Conservation (phyloP, 2,329 filamentous ascomycete genomes). For the Mycocentrospora acerina region DNA sequence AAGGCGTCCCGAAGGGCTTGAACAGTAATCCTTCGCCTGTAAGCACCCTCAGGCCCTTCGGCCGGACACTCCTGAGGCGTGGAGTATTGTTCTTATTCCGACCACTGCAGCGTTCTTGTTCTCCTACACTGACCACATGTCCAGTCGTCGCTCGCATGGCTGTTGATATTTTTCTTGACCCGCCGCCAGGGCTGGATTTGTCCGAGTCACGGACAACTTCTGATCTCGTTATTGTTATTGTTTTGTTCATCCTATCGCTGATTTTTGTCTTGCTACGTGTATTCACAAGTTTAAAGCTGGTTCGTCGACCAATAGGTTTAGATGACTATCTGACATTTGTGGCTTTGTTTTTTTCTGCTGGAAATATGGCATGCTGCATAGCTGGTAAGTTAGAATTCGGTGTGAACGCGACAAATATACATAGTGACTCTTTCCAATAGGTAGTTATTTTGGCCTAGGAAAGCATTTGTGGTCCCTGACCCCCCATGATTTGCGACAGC, state of each 20-base stretch:
- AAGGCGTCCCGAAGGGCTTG: too few species aligned
- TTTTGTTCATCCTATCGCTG: conserved; percentile 20
- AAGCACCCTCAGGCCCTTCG: too few species aligned
- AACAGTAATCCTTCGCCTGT: too few species aligned
- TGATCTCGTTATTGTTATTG: conserved; percentile 24
- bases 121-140: too few species aligned
- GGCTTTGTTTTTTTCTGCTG: too few species aligned
- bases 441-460: conserved; percentile 24
- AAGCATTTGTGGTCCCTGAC: conserved; percentile 27
- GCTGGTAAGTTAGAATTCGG: conserved; percentile 8
- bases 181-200: conserved; percentile 19
- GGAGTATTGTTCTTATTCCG: too few species aligned
- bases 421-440: conserved; percentile 8
- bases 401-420: neutral
- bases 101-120: too few species aligned
- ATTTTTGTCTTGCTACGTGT: conserved; percentile 21
- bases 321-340: conserved; percentile 26
- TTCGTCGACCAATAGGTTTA: conserved; percentile 15
- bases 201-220: conserved; percentile 21
- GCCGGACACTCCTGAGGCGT: too few species aligned
- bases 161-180: conserved; percentile 7
- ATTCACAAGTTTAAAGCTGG: conserved; percentile 18
- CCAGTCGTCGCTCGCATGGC: too few species aligned
- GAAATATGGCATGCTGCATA: conserved; percentile 27
- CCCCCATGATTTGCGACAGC: conserved; percentile 25